These are phyloP conservation scores for Antrodiella citrinella DNA, from an alignment of 768 basidiomycete genomes.

Conservation along the genomic window DNA sequence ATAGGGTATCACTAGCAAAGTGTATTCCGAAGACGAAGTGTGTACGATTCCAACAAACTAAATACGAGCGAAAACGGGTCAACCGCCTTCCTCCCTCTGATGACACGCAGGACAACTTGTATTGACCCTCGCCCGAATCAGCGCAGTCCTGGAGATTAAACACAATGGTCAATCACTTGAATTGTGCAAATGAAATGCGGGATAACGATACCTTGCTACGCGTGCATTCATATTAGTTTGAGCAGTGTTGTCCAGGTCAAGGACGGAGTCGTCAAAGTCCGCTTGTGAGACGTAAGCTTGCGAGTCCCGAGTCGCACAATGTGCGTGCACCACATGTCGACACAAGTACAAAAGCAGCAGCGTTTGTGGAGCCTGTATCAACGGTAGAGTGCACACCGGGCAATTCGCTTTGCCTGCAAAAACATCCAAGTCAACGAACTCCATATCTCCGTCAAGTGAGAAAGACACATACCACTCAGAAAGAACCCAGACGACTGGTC, in stretches of 20 bases:
- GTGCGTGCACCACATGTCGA: conserved; percentile 79
- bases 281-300: conserved; percentile 44
- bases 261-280: conserved; percentile 40
- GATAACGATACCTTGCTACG: conserved; percentile 45
- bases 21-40: no score
- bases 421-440: conserved; percentile 1
- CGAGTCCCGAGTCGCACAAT: conserved; percentile 63
- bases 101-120: conserved; percentile 78
- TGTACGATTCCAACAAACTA: no score
- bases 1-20: no score
- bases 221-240: conserved; percentile 51
- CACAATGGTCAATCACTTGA: conserved; percentile 7
- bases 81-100: conserved; percentile 43
- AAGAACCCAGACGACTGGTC: conserved; percentile 80
- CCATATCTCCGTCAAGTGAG: background rate
- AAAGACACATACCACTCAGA: conserved; percentile 49
- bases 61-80: no score
- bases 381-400: conserved; percentile 52
- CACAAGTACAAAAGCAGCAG: conserved; percentile 78
- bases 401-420: conserved; percentile 53
- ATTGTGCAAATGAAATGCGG: background rate
- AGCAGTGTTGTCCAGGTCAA: conserved; percentile 34
- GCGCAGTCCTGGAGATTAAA: conserved; percentile 46
- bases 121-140: conserved; percentile 53
- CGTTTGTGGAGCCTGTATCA: conserved; percentile 51